Percentiles rank a stretch among this genome's conserved stretches.
phyloP scores from a whole-genome alignment of 805 yeast species.

The Candida ortonii region DNA sequence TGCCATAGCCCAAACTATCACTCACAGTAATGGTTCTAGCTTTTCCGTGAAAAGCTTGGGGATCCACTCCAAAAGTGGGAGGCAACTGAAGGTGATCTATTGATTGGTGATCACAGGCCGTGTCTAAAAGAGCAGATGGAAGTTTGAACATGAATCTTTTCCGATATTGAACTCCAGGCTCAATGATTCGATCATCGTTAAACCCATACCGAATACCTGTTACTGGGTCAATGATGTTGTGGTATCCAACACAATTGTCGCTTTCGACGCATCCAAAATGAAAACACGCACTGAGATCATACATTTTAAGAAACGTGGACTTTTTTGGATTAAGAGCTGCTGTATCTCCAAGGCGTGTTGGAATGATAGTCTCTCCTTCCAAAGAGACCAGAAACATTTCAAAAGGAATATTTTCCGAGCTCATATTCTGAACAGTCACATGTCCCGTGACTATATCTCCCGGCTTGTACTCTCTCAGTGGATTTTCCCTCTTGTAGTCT shows the following conservation, averaged over 20 bases:
- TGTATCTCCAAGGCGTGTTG: constrained; percentile 3
- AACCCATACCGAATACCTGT: constrained; percentile 38
- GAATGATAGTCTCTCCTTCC: constrained; percentile 45
- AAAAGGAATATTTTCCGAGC: constrained; percentile 45
- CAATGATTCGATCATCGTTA: constrained; percentile 41
- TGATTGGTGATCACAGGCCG: constrained; percentile 43
- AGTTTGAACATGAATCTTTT: constrained; percentile 57
- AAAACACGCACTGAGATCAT: constrained; percentile 52
- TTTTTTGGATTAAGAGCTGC: constrained; percentile 8
- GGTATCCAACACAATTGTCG: neutral
- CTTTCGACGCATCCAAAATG: constrained; percentile 34
- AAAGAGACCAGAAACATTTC: constrained; percentile 60
- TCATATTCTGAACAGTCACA: constrained; percentile 40
- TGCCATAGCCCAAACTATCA: constrained; percentile 55
- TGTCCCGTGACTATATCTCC: constrained; percentile 69
- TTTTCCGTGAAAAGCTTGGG: constrained; percentile 22
- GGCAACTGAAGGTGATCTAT: constrained; percentile 37
- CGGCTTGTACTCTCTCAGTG: constrained; percentile 54
- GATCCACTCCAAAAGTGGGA: constrained; percentile 40
- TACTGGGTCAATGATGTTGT: constrained; percentile 17
- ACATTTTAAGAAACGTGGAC: constrained; percentile 44
- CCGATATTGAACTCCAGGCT: constrained; percentile 48
- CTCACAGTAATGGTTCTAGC: constrained; percentile 28
- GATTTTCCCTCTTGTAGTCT: constrained; percentile 28
- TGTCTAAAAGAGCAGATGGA: constrained; percentile 51